These are phyloP conservation scores for Fraxinus nigra DNA, from an alignment of 305 asterid species.

Conservation along the genomic window DNA sequence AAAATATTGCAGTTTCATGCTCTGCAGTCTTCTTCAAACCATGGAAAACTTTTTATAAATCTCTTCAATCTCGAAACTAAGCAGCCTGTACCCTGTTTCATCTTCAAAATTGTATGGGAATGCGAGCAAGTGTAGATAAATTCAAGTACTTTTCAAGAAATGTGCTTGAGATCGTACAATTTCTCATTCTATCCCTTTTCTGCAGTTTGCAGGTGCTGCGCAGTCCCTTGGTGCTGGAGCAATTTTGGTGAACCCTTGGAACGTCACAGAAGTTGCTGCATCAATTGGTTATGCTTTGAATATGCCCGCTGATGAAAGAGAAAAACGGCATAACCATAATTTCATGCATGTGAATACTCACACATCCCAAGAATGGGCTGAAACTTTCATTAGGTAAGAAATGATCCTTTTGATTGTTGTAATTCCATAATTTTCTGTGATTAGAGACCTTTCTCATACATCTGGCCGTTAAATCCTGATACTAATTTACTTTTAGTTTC, in stretches of 20 bases:
- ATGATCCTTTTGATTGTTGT: not conserved
- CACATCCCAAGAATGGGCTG: constrained; percentile 96
- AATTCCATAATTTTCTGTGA: not conserved
- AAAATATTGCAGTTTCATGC: not conserved
- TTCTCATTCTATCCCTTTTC: constrained; percentile 2
- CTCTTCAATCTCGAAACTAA: not conserved
- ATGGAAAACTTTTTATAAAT: not conserved
- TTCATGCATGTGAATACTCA: constrained; percentile 80
- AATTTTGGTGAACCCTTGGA: constrained; percentile 87
- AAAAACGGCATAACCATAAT: constrained; percentile 82
- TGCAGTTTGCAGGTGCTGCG: constrained; percentile 94
- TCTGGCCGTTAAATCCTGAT: not conserved
- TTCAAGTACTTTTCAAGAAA: not conserved
- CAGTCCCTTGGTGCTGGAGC: constrained; percentile 98
- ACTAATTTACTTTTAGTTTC: not conserved
- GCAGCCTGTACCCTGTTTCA: not conserved
- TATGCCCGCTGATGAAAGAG: constrained; percentile 80
- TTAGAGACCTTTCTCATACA: not conserved
- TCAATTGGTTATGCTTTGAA: constrained; percentile 78
- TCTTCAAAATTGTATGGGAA: not conserved
- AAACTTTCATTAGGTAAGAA: constrained; percentile 82
- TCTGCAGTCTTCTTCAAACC: not conserved
- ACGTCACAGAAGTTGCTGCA: constrained; percentile 81
- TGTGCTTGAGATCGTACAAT: not conserved
- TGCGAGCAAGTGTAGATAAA: not conserved